These are phyloP conservation scores for Anisodus acutangulus DNA, from an alignment of 257 asterid species.

Conservation along the genomic window DNA sequence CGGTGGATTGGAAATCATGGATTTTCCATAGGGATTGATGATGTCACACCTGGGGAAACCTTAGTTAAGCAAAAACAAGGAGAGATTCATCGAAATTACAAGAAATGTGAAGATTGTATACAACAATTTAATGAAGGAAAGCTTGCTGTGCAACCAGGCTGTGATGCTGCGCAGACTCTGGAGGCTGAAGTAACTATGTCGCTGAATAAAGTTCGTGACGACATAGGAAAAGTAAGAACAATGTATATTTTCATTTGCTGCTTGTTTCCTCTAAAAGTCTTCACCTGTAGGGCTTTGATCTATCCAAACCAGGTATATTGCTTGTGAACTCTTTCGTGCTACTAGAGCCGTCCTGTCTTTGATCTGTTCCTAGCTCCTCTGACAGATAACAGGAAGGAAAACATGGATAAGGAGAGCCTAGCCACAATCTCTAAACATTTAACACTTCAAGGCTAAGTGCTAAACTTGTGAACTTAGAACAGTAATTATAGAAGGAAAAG, in stretches of 20 bases:
- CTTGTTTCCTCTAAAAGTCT: background rate
- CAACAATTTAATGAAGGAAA: conserved; percentile 67
- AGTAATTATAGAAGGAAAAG: background rate
- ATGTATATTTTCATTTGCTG: background rate
- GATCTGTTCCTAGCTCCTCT: conserved; percentile 13
- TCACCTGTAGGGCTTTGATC: background rate
- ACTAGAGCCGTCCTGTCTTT: background rate
- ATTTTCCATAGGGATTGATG: conserved; percentile 94
- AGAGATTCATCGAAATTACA: conserved; percentile 61
- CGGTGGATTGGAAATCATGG: conserved; percentile 99
- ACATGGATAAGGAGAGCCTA: background rate
- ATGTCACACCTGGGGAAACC: conserved; percentile 74
- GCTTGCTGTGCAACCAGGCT: conserved; percentile 81
- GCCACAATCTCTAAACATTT: conserved; percentile 10
- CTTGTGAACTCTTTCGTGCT: background rate
- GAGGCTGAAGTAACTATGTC: conserved; percentile 75
- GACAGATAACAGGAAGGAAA: conserved; percentile 15
- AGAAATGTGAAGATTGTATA: conserved; percentile 59
- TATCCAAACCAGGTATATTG: background rate
- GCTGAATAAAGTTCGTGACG: conserved; percentile 75
- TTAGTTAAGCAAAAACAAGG: conserved; percentile 63
- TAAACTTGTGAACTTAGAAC: background rate
- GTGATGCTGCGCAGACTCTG: conserved; percentile 85
- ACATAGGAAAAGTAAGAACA: conserved; percentile 66
- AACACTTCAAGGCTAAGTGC: conserved; percentile 8